Evolutionary conservation across 345 rosid genomes (phyloP), one percentile per base, ranked within the genome.

Genomic region (Eucalyptus erythrocorys): DNA sequence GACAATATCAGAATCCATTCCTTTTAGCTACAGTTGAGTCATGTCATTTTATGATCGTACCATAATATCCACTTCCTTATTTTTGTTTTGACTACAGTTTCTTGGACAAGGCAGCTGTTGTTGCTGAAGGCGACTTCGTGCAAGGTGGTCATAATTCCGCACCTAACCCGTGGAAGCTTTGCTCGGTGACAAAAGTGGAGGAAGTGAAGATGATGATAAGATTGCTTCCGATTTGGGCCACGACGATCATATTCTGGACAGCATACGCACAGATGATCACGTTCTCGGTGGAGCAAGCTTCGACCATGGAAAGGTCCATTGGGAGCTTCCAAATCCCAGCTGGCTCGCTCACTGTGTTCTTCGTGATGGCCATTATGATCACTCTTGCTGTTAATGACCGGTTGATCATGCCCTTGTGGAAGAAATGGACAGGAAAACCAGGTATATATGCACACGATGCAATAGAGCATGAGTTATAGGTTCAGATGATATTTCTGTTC

Each of bases 161-260:
- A 32, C 87, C 90, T 24, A 94, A 95, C 57, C 95, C 96, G 37
- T 95, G 97, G 96, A 95, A 89, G 91, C 89, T 95, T 11, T 85
- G 92, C 90, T 85, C 96, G 6, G 95, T 94, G 88, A 94, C 96
- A 55, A 90, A 92, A 79, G 93, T 95, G 49, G 97, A 95, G 90
- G 97, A 95, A 90, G 94, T 93, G 88, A 95, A 95, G 89, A 94
- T 92, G 94, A 89, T 94, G 93, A 88, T 88, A n/a, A 89, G 93
- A 45, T 87, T 94, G 34, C 86, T 95, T 88, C 96, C 97, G 21
- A 90, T 95, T 14, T 95, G 97, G 97, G 95, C 95, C 40, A 94
- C 95, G n/a, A 94, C 97, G 37, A 95, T 95, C 45, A 89, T 94
- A 43, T 94, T 95, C 57, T 94, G 96, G 96, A 95, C 96, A 4